These are phyloP conservation scores for Macroventuria anomochaeta DNA, from an alignment of 2,329 filamentous ascomycete genomes.

Conservation along the genomic window DNA sequence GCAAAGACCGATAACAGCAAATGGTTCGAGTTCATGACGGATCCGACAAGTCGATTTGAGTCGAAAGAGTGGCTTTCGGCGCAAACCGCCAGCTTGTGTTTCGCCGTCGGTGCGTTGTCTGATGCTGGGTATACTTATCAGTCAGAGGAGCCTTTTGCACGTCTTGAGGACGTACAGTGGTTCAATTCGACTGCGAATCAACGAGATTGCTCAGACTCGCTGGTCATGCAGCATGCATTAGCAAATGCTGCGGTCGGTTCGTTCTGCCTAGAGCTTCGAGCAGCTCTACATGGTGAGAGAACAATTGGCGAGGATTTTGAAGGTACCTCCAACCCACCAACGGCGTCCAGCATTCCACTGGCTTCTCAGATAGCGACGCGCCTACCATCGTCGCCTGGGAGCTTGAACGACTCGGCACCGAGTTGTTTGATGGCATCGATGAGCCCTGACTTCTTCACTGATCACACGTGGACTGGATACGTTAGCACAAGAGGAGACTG, in stretches of 20 bases:
- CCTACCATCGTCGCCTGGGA: background rate
- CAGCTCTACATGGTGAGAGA: constrained; percentile 12
- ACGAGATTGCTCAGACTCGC: constrained; percentile 1
- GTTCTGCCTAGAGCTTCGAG: constrained; percentile 12
- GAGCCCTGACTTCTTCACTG: constrained; percentile 6
- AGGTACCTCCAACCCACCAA: constrained; percentile 13
- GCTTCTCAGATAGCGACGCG: background rate
- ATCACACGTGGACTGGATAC: constrained; percentile 18
- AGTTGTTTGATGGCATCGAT: constrained; percentile 5
- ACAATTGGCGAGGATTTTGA: constrained; percentile 19
- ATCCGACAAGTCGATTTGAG: constrained; percentile 11
- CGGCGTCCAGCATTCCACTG: constrained; percentile 7
- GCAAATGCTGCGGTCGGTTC: constrained; percentile 16
- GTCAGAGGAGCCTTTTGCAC: constrained; percentile 13
- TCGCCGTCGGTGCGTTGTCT: constrained; percentile 10
- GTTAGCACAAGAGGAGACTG: constrained; percentile 16
- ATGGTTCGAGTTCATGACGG: constrained; percentile 17
- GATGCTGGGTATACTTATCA: background rate
- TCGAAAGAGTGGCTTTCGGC: constrained; percentile 9
- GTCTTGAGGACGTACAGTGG: constrained; percentile 17
- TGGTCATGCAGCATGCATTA: constrained; percentile 15
- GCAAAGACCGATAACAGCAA: constrained; percentile 7
- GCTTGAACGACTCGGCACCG: background rate
- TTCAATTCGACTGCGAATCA: constrained; percentile 7
- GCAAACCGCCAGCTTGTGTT: constrained; percentile 12